phyloP scores from a whole-genome alignment of 2,329 filamentous ascomycete species.

The Phyllachora maydis region DNA sequence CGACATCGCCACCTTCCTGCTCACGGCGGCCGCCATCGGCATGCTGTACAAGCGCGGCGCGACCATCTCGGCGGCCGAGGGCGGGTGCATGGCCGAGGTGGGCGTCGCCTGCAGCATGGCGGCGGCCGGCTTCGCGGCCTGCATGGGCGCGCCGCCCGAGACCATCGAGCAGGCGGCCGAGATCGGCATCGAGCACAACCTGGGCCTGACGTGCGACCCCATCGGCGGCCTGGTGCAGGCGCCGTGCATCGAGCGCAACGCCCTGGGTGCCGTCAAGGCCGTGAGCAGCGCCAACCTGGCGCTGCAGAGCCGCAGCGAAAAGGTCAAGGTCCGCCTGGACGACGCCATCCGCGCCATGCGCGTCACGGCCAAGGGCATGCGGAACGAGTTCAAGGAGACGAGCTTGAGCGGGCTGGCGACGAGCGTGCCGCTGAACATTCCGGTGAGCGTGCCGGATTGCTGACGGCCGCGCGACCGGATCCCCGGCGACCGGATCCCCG shows the following conservation, averaged over 20 bases:
- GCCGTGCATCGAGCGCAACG: constrained; percentile 28
- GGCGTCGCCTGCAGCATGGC: constrained; percentile 30
- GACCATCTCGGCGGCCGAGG: constrained; percentile 27
- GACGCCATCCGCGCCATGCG: constrained; percentile 29
- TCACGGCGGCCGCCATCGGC: constrained; percentile 26
- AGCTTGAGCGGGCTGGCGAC: constrained; percentile 27
- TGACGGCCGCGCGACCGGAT: too few relatives aligned
- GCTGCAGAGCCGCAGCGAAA: constrained; percentile 21
- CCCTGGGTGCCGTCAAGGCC: constrained; percentile 26
- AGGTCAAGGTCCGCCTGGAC: constrained; percentile 25
- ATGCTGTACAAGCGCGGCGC: constrained; percentile 32
- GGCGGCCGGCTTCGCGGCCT: constrained; percentile 25
- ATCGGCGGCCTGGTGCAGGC: constrained; percentile 28
- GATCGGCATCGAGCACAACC: constrained; percentile 30
- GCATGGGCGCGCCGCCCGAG: constrained; percentile 27
- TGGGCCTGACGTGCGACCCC: constrained; percentile 26
- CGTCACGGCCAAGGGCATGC: constrained; percentile 26
- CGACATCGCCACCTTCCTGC: constrained; percentile 24
- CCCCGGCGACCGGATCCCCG: too few relatives aligned
- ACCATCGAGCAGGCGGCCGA: constrained; percentile 28
- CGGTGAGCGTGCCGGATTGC: constrained; percentile 29
- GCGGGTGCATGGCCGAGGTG: constrained; percentile 31
- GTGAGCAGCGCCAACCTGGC: constrained; percentile 27
- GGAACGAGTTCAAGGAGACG: constrained; percentile 31
- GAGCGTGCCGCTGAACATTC: constrained; percentile 25